These are phyloP conservation scores for Nakazawaea populi DNA, from an alignment of 805 yeast species.

Conservation along the genomic window DNA sequence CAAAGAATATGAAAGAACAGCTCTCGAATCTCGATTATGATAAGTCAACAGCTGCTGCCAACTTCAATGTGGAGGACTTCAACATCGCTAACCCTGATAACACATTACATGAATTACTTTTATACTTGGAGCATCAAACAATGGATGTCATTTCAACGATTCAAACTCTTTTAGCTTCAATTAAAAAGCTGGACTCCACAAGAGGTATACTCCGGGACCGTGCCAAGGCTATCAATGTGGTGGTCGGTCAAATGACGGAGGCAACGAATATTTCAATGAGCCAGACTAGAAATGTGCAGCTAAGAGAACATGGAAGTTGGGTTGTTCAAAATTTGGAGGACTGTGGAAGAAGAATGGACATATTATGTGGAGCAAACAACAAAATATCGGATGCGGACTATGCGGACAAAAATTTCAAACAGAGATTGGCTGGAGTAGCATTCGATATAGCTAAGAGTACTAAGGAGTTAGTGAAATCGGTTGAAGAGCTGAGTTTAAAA, in stretches of 20 bases:
- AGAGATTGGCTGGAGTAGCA: constrained; percentile 91
- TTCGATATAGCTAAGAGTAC: constrained; percentile 96
- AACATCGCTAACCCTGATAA: constrained; percentile 86
- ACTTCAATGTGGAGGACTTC: constrained; percentile 68
- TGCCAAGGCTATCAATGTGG: constrained; percentile 69
- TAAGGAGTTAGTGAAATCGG: constrained; percentile 91
- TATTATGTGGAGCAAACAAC: constrained; percentile 44
- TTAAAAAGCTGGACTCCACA: constrained; percentile 70
- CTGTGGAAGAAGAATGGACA: constrained; percentile 78
- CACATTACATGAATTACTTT: constrained; percentile 74
- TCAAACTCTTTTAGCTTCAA: constrained; percentile 72
- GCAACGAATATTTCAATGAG: constrained; percentile 86
- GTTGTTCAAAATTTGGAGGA: constrained; percentile 83
- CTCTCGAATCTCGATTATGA: constrained; percentile 36
- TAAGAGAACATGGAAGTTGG: constrained; percentile 89
- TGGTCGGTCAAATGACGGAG: constrained; percentile 81
- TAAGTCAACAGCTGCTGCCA: constrained; percentile 43
- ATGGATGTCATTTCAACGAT: constrained; percentile 87
- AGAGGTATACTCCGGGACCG: constrained; percentile 68
- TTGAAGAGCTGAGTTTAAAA: constrained; percentile 86
- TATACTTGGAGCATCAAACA: constrained; percentile 89
- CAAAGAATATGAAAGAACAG: constrained; percentile 22
- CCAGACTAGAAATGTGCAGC: constrained; percentile 77
- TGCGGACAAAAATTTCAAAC: constrained; percentile 87
- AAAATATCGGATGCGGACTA: constrained; percentile 46